Conservation (phyloP, 352 stramenopile species). For the Plasmopara halstedii region DNA sequence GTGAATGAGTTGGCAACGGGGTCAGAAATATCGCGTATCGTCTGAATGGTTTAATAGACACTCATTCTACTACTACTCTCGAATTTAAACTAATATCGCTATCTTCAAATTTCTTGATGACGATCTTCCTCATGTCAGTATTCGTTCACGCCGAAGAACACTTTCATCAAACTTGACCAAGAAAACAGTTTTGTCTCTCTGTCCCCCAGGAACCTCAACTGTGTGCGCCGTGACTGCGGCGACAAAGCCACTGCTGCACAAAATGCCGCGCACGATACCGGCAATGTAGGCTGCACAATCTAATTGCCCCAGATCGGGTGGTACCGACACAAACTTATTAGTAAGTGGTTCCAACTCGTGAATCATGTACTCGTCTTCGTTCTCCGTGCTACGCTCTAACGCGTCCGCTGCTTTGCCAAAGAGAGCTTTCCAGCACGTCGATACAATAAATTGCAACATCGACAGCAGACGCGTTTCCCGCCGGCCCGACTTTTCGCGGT, state of each 20-base stretch:
- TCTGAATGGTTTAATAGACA: no score
- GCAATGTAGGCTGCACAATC: conserved; percentile 96
- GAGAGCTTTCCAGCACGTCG: conserved; percentile 91
- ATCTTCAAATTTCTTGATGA: no score
- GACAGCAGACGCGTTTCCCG: conserved; percentile 80
- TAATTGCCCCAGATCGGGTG: conserved; percentile 91
- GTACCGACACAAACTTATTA: conserved; percentile 96
- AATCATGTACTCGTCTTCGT: conserved; percentile 99
- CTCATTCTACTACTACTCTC: no score
- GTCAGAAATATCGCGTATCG: no score
- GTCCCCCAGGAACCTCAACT: conserved; percentile 52
- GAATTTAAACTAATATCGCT: no score
- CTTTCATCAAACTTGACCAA: conserved; percentile 82
- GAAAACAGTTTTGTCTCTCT: conserved; percentile 80
- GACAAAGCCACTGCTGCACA: conserved; percentile 79
- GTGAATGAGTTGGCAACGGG: no score
- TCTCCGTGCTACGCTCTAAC: conserved; percentile 94
- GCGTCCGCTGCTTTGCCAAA: conserved; percentile 96
- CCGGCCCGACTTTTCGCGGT: conserved; percentile 70
- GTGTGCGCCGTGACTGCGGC: conserved; percentile 70
- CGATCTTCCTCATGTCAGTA: conserved; percentile 37
- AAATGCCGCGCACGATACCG: conserved; percentile 89
- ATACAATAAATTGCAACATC: conserved; percentile 92
- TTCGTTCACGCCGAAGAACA: conserved; percentile 69
- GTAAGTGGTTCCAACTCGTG: conserved; percentile 90